These are phyloP conservation scores for Alloteropsis semialata DNA, from an alignment of 176 grass and related monocot genomes.

Conservation along the genomic window DNA sequence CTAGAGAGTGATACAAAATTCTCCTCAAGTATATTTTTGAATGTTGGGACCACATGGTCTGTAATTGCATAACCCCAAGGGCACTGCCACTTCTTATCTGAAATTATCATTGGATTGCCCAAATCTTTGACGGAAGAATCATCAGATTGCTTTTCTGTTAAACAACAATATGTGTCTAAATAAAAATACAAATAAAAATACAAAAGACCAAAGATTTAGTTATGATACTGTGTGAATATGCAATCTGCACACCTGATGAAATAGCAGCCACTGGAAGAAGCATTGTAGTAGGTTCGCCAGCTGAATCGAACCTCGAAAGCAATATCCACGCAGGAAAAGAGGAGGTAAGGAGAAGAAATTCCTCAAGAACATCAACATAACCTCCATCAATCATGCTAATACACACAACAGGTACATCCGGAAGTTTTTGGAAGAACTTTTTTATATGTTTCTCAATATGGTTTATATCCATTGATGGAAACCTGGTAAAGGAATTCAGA, in stretches of 20 bases:
- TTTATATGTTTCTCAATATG: conserved; percentile 70
- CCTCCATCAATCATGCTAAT: conserved; percentile 83
- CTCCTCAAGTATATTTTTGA: conserved; percentile 60
- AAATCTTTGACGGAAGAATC: conserved; percentile 40
- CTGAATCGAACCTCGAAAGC: conserved; percentile 77
- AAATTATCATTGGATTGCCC: background rate
- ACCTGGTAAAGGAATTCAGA: conserved; percentile 37
- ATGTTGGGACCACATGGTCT: conserved; percentile 67
- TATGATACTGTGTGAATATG: background rate
- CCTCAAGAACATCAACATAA: conserved; percentile 57
- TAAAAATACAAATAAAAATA: background rate
- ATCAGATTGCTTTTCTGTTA: conserved; percentile 50
- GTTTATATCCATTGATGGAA: conserved; percentile 38
- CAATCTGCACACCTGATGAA: conserved; percentile 40
- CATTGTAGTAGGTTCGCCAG: conserved; percentile 62
- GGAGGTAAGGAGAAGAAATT: conserved; percentile 50
- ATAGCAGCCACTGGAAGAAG: conserved; percentile 68
- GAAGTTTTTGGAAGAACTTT: conserved; percentile 69
- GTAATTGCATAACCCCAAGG: conserved; percentile 69
- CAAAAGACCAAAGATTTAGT: conserved; percentile 19
- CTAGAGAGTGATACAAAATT: conserved; percentile 65
- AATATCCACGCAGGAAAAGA: conserved; percentile 79
- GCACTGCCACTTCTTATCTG: conserved; percentile 65
- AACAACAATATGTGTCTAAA: conserved; percentile 18
- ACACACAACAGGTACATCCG: conserved; percentile 72